phyloP scores from a whole-genome alignment of 169 alveolate genomes.

The Eimeria nieschulzi region DNA sequence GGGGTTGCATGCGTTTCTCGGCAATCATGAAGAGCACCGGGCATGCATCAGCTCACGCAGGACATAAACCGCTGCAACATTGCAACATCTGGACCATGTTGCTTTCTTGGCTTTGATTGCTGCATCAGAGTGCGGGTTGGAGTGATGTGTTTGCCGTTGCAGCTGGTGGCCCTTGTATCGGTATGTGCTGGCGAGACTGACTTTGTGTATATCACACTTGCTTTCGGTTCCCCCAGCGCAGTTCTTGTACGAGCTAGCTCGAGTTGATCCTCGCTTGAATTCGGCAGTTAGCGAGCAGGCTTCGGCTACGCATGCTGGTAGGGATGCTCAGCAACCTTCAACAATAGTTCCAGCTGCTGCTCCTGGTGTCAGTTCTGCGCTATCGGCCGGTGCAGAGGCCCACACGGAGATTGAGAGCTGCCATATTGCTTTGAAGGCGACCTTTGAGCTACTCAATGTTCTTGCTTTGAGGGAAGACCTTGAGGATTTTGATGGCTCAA shows the following conservation, averaged over 20 bases:
- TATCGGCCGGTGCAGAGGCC: slow-evolving; percentile 32
- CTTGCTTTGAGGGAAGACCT: slow-evolving; percentile 53
- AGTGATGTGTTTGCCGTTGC: not conserved
- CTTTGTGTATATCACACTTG: slow-evolving; percentile 45
- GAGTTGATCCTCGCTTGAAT: slow-evolving; percentile 50
- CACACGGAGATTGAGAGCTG: slow-evolving; percentile 35
- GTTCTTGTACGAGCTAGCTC: slow-evolving; percentile 55
- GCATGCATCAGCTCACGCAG: not conserved
- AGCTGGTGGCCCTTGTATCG: slow-evolving; percentile 74
- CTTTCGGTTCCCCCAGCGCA: slow-evolving; percentile 65
- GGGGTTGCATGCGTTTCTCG: slow-evolving; percentile 41
- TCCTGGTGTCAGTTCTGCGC: not conserved
- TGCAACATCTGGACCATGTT: too few relatives aligned
- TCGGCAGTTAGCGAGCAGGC: slow-evolving; percentile 38
- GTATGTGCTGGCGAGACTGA: slow-evolving; percentile 73
- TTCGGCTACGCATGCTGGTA: slow-evolving; percentile 2
- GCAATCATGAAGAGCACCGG: slow-evolving; percentile 36
- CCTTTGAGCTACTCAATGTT: slow-evolving; percentile 66
- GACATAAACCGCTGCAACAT: not conserved
- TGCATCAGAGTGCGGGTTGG: not conserved
- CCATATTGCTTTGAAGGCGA: slow-evolving; percentile 47
- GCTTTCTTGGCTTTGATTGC: too few relatives aligned
- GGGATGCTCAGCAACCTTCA: slow-evolving; percentile 16
- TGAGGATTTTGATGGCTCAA: slow-evolving; percentile 45
- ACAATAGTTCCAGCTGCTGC: not conserved